Evolutionary conservation across 169 alveolate species (phyloP).

Genomic region (Plasmodium knowlesi): DNA sequence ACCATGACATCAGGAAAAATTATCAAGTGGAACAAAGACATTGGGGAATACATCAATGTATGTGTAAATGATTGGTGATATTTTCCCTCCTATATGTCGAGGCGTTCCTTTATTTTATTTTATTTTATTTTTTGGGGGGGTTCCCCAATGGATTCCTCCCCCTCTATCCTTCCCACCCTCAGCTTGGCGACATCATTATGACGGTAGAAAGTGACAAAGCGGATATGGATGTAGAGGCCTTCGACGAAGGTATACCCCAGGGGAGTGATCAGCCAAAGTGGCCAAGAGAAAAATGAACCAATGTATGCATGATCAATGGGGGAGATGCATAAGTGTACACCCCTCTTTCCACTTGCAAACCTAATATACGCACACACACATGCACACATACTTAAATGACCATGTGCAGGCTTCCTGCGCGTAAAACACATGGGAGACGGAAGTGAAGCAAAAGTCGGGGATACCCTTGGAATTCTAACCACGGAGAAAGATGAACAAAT

Average conservation of each 20-base stretch:
- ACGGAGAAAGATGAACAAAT: slow-evolving; percentile 56
- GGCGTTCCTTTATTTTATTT: neutral
- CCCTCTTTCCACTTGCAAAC: neutral
- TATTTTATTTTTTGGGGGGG: neutral
- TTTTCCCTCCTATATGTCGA: neutral
- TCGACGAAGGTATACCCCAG: slow-evolving; percentile 73
- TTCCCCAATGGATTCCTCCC: neutral
- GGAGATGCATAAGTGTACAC: neutral
- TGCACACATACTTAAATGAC: neutral
- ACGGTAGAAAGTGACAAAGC: slow-evolving; percentile 82
- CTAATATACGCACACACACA: neutral
- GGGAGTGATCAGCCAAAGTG: neutral
- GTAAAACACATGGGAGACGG: slow-evolving; percentile 59
- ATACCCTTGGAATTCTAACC: slow-evolving; percentile 66
- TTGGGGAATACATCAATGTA: slow-evolving; percentile 80
- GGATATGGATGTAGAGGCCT: slow-evolving; percentile 82
- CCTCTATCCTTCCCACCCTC: slow-evolving; percentile 1
- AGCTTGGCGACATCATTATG: slow-evolving; percentile 79
- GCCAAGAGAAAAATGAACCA: neutral
- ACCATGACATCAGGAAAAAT: slow-evolving; percentile 85
- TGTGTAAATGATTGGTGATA: neutral
- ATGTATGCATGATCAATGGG: neutral
- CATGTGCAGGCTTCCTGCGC: slow-evolving; percentile 39
- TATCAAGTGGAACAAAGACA: slow-evolving; percentile 82
- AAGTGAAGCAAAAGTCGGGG: slow-evolving; percentile 74